Base-by-base conservation (phyloP, 345 rosid genomes). In the Gossypium australe region DNA sequence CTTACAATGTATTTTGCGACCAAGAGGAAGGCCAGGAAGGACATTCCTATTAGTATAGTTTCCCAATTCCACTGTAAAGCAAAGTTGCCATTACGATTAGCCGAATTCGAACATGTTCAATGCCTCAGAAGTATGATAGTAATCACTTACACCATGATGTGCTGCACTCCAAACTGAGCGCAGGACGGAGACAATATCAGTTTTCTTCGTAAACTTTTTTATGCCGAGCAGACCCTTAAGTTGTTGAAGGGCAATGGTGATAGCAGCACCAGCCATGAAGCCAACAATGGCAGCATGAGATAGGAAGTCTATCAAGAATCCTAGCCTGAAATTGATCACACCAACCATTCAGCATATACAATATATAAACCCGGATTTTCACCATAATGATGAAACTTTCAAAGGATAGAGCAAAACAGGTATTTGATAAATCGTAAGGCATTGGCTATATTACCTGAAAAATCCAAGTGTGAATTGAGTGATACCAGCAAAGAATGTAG, bases 281-380 rank as follows among this genome's bases (percentile, higher is more conserved):
- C 97, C 98, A 58, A 94, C 98, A 20, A 94, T 71, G 44, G 98
- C 94, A 70, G 97, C 98, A 76, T 90, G 98, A 48, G 98, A 94
- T 47, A 92, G 86, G 85, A 94, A 92, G 84, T 94, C 97, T 49
- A 94, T 90, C 83, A 94, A 81, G 86, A 94, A 94, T 11, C 97
- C 97, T 84, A 94, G 80, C 84, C 98, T 92, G 76, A 66, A 25
- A 80, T 16, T 56, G 38, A 17, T 10, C 47, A 60, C 44, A 44
- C 29, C 57, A 45, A 64, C 63, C 29, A 57, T 57, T 57, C 11
- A 57, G 25, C 60, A 56, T 20, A 18, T 56, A 20, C 18, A 11
- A 56, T 56, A 9, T 56, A 56, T 20, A 20, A 34, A 34, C 41
- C 1, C 6, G 41, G 41, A 34, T 34, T 34, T 56, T 47, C 11